Base-by-base conservation (phyloP, 2,329 filamentous ascomycete genomes). In the Lecanicillium sp. region DNA sequence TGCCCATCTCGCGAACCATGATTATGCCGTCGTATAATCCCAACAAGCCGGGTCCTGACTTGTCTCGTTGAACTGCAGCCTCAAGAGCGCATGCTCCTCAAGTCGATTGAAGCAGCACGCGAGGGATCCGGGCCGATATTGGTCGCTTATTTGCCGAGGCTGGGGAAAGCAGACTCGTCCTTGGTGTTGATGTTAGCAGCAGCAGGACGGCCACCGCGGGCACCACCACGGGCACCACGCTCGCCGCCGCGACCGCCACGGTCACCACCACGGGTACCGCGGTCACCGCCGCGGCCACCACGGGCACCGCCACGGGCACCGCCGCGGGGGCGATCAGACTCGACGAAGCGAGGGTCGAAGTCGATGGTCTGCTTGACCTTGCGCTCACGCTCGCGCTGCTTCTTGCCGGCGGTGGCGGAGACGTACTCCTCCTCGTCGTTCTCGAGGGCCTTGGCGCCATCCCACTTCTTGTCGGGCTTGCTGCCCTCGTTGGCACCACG, bases 401-500 rank as follows among this genome's bases (percentile, higher is more conserved):
- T 70, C 84, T 96, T 96, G 73, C 84, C 85, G 54, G 74, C 77
- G 57, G 77, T 69, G 59, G 78, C 83, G 62, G 85, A 72, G 64
- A 95, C 85, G 80, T 87, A 96, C 60, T 86, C 82, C 60, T 89
- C 78, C 17, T 81, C 78, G 17, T 81, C 74, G 68, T 85, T 84
- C 64, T 71, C 66, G 49, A 86, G 73, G 51, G 77, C 65, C 77
- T 90, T 94, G 67, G 89, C 90, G 62, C 79, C 77, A 62, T 86
- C 87, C 87, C 90, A 95, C 80, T 96, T 93, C 81, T 93, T 91
- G 77, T 90, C 83, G 62, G 74, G 66, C 76, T 89, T 88, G 75
- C 76, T 79, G 63, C 90, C 90, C 77, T 96, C 90, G 77, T 97
- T 96, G 70, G 91, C 75, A 76, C 90, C 83, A 74, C 93, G 91